Evolutionary conservation across 768 basidiomycete genomes (phyloP).

Genomic region (Rubroboletus pulcherrimus): DNA sequence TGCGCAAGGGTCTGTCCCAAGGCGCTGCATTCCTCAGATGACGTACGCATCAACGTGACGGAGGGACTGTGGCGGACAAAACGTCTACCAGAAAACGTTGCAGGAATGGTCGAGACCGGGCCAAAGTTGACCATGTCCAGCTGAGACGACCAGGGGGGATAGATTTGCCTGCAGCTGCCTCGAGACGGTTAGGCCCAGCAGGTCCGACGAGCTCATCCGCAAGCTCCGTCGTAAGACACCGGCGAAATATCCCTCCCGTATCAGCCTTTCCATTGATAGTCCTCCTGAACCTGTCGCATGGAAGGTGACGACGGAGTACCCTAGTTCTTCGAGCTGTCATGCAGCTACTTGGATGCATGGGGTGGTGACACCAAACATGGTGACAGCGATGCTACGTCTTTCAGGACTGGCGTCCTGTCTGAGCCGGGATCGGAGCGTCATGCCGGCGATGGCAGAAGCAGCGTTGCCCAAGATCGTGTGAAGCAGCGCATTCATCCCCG

Average conservation of each 20-base stretch:
- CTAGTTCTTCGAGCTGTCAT: slow-evolving; percentile 19
- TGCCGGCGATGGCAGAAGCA: slow-evolving; percentile 26
- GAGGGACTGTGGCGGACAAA: slow-evolving; percentile 26
- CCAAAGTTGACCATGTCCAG: slow-evolving; percentile 37
- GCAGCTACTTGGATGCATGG: slow-evolving; percentile 21
- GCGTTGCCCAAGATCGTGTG: slow-evolving; percentile 24
- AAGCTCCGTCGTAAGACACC: slow-evolving; percentile 34
- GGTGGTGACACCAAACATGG: slow-evolving; percentile 30
- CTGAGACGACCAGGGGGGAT: slow-evolving; percentile 29
- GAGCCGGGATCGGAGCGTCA: slow-evolving; percentile 15
- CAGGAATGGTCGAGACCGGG: slow-evolving; percentile 22
- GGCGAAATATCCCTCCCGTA: slow-evolving; percentile 21
- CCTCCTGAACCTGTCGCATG: slow-evolving; percentile 31
- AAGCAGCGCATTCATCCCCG: slow-evolving; percentile 28
- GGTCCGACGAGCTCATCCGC: slow-evolving; percentile 31
- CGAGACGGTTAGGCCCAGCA: slow-evolving; percentile 27
- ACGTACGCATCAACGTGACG: slow-evolving; percentile 32
- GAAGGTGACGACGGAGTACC: slow-evolving; percentile 23
- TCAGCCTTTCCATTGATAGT: slow-evolving; percentile 28
- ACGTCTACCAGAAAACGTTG: slow-evolving; percentile 12
- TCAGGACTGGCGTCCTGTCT: not conserved
- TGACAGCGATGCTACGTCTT: slow-evolving; percentile 14
- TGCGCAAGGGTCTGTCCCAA: slow-evolving; percentile 21
- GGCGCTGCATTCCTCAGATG: slow-evolving; percentile 19
- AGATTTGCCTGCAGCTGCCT: slow-evolving; percentile 17